Evolutionary conservation across 768 basidiomycete genomes (phyloP).

Genomic region (Suillus cothurnatus): DNA sequence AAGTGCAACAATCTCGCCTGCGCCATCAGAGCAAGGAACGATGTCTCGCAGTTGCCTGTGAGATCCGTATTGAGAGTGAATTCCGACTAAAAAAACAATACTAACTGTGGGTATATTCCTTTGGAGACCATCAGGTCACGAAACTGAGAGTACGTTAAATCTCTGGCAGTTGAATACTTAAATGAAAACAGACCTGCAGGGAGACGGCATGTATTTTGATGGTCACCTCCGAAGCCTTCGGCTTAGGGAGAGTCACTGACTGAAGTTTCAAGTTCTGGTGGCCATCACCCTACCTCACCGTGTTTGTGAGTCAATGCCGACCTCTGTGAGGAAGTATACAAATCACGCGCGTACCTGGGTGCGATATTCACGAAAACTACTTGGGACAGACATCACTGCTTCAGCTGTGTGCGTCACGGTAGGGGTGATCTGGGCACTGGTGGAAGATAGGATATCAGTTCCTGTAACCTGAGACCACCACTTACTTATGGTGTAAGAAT

Average conservation of each 20-base stretch:
- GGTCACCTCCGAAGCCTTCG: slow-evolving; percentile 50
- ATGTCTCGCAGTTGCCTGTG: slow-evolving; percentile 27
- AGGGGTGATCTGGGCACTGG: background rate
- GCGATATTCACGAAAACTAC: slow-evolving; percentile 19
- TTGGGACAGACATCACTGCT: slow-evolving; percentile 18
- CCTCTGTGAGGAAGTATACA: background rate
- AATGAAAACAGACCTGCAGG: slow-evolving; percentile 40
- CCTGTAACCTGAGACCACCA: background rate
- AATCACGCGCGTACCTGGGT: slow-evolving; percentile 12
- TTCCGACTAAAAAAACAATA: slow-evolving; percentile 26
- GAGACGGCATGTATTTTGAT: slow-evolving; percentile 61
- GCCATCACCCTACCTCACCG: slow-evolving; percentile 23
- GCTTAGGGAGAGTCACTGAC: slow-evolving; percentile 29
- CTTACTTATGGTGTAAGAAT: background rate
- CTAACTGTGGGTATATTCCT: slow-evolving; percentile 42
- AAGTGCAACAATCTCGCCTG: slow-evolving; percentile 56
- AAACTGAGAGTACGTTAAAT: slow-evolving; percentile 35
- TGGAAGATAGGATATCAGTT: background rate
- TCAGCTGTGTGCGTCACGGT: background rate
- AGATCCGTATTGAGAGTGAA: slow-evolving; percentile 30
- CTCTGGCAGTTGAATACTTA: background rate
- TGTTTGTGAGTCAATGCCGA: background rate
- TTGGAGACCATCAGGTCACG: slow-evolving; percentile 50
- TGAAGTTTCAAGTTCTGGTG: slow-evolving; percentile 32
- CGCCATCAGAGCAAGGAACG: slow-evolving; percentile 49